Evolutionary conservation across 495 filamentous ascomycete species (phyloP).

Genomic region (Aspergillus hancockii): DNA sequence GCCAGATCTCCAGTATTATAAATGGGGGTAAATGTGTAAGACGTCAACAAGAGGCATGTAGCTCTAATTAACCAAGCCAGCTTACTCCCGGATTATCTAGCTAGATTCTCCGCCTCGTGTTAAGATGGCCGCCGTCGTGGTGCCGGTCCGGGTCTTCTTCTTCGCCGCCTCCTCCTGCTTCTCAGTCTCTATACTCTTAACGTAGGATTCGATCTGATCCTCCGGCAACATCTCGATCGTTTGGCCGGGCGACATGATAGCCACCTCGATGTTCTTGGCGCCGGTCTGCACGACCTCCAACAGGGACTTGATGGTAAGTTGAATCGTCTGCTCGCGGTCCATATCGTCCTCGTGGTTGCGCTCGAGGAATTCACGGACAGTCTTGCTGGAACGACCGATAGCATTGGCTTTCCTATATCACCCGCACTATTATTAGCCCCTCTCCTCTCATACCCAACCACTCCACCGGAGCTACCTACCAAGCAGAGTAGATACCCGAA

Average conservation of each 20-base stretch:
- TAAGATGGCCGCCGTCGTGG: constrained; percentile 75
- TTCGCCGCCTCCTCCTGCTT: constrained; percentile 97
- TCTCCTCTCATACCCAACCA: neutral
- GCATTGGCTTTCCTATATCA: constrained; percentile 94
- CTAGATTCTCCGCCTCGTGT: constrained; percentile 56
- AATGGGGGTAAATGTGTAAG: neutral
- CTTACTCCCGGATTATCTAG: constrained; percentile 15
- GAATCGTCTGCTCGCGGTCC: constrained; percentile 95
- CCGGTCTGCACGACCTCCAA: constrained; percentile 98
- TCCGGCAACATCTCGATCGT: constrained; percentile 89
- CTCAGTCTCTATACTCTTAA: constrained; percentile 98
- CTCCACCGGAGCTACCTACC: constrained; percentile 54
- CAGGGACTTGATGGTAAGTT: constrained; percentile 94
- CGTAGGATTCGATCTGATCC: constrained; percentile 93
- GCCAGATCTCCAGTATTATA: constrained; percentile 1
- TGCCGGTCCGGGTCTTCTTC: constrained; percentile 87
- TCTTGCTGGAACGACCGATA: constrained; percentile 97
- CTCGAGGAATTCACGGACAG: constrained; percentile 95
- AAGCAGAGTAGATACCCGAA: constrained; percentile 96
- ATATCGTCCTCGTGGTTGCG: constrained; percentile 97
- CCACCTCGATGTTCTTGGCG: constrained; percentile 99
- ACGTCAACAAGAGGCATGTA: constrained; percentile 2
- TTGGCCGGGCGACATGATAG: constrained; percentile 96
- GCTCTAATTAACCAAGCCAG: constrained; percentile 6
- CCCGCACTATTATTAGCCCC: constrained; percentile 10